These are phyloP conservation scores for Boletus rufocinnamomeus DNA, from an alignment of 768 basidiomycete species.

Conservation along the genomic window DNA sequence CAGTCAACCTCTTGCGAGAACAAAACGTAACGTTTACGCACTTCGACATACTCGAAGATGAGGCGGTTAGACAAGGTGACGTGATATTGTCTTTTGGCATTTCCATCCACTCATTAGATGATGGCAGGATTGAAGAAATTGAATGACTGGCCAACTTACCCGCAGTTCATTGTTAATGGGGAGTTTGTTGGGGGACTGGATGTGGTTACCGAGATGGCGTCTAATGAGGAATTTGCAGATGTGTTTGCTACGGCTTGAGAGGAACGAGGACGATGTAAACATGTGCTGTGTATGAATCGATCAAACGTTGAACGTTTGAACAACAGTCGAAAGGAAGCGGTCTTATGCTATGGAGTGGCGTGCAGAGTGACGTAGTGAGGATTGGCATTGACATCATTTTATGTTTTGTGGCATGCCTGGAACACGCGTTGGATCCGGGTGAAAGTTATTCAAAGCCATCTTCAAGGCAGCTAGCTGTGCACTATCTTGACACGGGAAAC, in stretches of 20 bases:
- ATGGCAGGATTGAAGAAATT: constrained; percentile 63
- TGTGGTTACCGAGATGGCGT: constrained; percentile 85
- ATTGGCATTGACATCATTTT: constrained; percentile 1
- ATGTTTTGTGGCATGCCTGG: constrained; percentile 7
- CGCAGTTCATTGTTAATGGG: constrained; percentile 84
- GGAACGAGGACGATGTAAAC: not conserved
- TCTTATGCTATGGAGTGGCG: not conserved
- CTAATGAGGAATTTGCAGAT: constrained; percentile 74
- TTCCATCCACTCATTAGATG: constrained; percentile 6
- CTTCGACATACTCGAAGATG: constrained; percentile 85
- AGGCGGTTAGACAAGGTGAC: constrained; percentile 77
- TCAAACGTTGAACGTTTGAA: not conserved
- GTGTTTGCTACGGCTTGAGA: constrained; percentile 19
- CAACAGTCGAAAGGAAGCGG: not conserved
- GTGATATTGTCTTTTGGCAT: constrained; percentile 5
- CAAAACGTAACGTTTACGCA: constrained; percentile 65
- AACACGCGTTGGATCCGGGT: constrained; percentile 10
- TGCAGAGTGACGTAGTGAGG: constrained; percentile 1
- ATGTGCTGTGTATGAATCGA: constrained; percentile 2
- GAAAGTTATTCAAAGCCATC: not conserved
- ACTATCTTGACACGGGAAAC: not conserved
- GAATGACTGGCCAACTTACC: constrained; percentile 91
- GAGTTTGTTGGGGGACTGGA: constrained; percentile 96
- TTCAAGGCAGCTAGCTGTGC: not conserved
- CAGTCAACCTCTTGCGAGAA: constrained; percentile 65